Base-by-base conservation (phyloP, 2,329 filamentous ascomycete species). In the Penicillium sp. region DNA sequence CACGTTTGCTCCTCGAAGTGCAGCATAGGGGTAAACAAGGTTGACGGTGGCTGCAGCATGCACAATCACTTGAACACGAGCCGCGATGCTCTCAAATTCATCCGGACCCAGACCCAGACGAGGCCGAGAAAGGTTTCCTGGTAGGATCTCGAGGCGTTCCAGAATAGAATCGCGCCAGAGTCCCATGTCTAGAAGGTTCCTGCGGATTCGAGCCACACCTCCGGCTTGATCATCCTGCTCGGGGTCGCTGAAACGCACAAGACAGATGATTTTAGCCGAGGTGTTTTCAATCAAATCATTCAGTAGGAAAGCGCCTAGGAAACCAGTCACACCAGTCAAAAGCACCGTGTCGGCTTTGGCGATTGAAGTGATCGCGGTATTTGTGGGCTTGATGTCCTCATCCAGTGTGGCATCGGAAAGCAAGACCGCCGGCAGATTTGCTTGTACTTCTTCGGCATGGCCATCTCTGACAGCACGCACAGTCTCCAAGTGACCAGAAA, bases 11-110 rank as follows among this genome's bases (percentile, higher is more conserved):
- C 82, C 84, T 53, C 89, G 83, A 63, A 93, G 78, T 0, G 89
- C 88, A 42, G 89, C 90, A 64, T 93, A 93, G 0, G 90, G 89
- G 64, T 93, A 93, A 0, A 93, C 89, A 49, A 93, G 78, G 69
- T 91, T 91, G 68, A 93, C 90, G 0, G 87, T 89, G 6, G 90
- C 90, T 27, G 86, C 90, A 36, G 89, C 87, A 69, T 93, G 90
- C 1, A 93, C 80, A 56, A 93, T 88, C 36, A 91, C 89, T 60
- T 93, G 81, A 1, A 90, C 81, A 7, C 86, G 83, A 12, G 78
- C 73, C 1, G 86, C 86, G 8, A 93, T 79, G 29, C 86, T 81
- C 25, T 87, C 81, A 64, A 91, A 93, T 0, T 78, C 80, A 13
- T 88, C 83, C 0, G 83, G 81, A 0, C 86, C 81, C 21, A 93